Percentiles rank a stretch among this genome's conserved stretches.
Conservation (phyloP, 2,329 filamentous ascomycete species). For the Xylaria sp. region DNA sequence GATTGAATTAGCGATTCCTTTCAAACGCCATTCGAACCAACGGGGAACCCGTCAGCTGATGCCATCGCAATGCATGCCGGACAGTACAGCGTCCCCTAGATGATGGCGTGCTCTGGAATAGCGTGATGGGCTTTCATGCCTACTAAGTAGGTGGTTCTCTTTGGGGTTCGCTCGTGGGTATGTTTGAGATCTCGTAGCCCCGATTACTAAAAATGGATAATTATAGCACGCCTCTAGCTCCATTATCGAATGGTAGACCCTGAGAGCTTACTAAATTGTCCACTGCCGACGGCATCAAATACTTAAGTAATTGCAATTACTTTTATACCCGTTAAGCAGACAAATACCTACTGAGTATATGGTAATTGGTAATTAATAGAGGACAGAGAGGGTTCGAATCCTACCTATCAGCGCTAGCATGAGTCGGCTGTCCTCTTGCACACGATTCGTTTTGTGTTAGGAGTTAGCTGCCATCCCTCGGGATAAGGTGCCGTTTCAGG, state of each 20-base stretch:
- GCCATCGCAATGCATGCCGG: constrained; percentile 22
- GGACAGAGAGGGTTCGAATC: neutral
- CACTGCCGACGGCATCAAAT: constrained; percentile 20
- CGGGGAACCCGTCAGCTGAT: constrained; percentile 28
- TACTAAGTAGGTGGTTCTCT: neutral
- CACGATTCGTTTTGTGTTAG: neutral
- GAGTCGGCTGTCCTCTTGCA: neutral
- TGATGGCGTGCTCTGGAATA: constrained; percentile 18
- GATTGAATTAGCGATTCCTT: constrained; percentile 23
- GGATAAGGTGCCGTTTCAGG: neutral
- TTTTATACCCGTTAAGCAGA: neutral
- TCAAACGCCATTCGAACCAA: constrained; percentile 4
- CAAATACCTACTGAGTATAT: neutral
- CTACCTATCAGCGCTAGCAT: neutral
- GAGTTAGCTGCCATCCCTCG: neutral
- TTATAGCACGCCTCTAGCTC: constrained; percentile 33
- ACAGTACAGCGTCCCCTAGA: neutral
- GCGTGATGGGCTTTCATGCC: constrained; percentile 3
- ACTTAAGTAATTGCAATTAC: constrained; percentile 9
- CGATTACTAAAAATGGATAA: constrained; percentile 37
- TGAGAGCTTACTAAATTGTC: constrained; percentile 34
- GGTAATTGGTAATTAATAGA: neutral
- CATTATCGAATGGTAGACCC: constrained; percentile 24
- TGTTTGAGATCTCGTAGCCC: constrained; percentile 3
- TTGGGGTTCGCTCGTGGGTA: constrained; percentile 8